These are phyloP conservation scores for Malassezia dermatis DNA, from an alignment of 1,284 basidiomycete genomes.

Conservation along the genomic window DNA sequence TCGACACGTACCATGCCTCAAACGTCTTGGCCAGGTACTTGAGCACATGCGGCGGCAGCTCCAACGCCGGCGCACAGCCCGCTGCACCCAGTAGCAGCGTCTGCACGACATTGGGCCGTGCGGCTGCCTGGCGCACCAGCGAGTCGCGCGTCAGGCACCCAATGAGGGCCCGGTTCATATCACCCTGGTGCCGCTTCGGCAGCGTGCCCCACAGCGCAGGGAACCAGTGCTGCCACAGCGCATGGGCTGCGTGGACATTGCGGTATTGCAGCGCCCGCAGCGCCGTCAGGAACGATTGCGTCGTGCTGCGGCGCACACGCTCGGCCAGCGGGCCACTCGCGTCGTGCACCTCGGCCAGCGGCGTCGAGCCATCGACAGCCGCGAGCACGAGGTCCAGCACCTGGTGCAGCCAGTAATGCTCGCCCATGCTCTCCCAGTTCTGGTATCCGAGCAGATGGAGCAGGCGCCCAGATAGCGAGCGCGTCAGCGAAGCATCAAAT, in stretches of 20 bases:
- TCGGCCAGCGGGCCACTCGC: neutral
- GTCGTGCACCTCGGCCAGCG: conserved; percentile 24
- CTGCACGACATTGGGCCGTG: conserved; percentile 90
- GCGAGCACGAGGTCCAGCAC: conserved; percentile 82
- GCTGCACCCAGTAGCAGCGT: conserved; percentile 76
- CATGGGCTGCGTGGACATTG: conserved; percentile 66
- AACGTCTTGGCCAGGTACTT: conserved; percentile 95
- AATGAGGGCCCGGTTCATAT: conserved; percentile 81
- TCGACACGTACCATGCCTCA: conserved; percentile 81
- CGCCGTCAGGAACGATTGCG: conserved; percentile 50
- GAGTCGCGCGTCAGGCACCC: conserved; percentile 85
- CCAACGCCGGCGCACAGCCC: conserved; percentile 73
- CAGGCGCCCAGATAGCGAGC: conserved; percentile 68
- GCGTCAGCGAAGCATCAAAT: conserved; percentile 77
- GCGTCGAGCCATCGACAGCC: conserved; percentile 29
- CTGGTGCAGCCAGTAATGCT: conserved; percentile 89
- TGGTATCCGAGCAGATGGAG: conserved; percentile 87
- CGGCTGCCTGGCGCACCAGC: conserved; percentile 74
- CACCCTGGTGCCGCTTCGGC: conserved; percentile 72
- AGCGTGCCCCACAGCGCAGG: conserved; percentile 79
- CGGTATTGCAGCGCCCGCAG: conserved; percentile 74
- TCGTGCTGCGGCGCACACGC: conserved; percentile 22
- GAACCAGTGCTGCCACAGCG: conserved; percentile 82
- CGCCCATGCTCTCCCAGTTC: conserved; percentile 86
- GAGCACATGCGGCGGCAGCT: conserved; percentile 82